Conservation (phyloP, 2,329 filamentous ascomycete species). For the Sodiomyces alkalinus region DNA sequence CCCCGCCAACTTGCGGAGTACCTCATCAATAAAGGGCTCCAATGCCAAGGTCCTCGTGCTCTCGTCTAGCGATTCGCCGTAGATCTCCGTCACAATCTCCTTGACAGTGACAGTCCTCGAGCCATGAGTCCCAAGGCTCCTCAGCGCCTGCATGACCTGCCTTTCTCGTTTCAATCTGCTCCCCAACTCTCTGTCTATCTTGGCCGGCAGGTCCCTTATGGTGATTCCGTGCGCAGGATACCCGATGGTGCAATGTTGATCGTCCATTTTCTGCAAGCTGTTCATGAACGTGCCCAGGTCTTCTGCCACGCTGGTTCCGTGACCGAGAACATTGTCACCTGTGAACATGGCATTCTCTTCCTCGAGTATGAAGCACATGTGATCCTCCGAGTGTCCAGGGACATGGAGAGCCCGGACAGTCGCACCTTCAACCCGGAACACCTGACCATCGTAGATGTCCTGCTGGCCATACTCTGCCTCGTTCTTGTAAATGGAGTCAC, state of each 20-base stretch:
- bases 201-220: slow-evolving; percentile 28
- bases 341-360: slow-evolving; percentile 59
- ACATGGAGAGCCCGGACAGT: slow-evolving; percentile 48
- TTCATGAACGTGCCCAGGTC: slow-evolving; percentile 46
- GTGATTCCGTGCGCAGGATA: slow-evolving; percentile 52
- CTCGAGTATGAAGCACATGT: slow-evolving; percentile 45
- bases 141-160: too few species aligned
- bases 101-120: too few species aligned
- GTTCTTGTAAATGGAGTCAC: slow-evolving; percentile 41
- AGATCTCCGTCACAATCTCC: too few species aligned
- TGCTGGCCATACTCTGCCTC: slow-evolving; percentile 25
- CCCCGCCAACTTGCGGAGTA: too few species aligned
- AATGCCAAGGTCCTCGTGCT: too few species aligned
- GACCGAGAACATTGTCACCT: slow-evolving; percentile 59
- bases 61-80: too few species aligned
- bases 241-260: slow-evolving; percentile 24
- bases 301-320: slow-evolving; percentile 61
- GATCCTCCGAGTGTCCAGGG: slow-evolving; percentile 57
- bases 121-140: too few species aligned
- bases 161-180: too few species aligned
- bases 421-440: slow-evolving; percentile 33
- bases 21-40: too few species aligned
- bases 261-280: slow-evolving; percentile 45
- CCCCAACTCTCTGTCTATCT: too few species aligned
- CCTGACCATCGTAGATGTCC: slow-evolving; percentile 29